Evolutionary conservation across 2,329 filamentous ascomycete genomes (phyloP).

Genomic region (Pseudocercospora pini-densiflorae): DNA sequence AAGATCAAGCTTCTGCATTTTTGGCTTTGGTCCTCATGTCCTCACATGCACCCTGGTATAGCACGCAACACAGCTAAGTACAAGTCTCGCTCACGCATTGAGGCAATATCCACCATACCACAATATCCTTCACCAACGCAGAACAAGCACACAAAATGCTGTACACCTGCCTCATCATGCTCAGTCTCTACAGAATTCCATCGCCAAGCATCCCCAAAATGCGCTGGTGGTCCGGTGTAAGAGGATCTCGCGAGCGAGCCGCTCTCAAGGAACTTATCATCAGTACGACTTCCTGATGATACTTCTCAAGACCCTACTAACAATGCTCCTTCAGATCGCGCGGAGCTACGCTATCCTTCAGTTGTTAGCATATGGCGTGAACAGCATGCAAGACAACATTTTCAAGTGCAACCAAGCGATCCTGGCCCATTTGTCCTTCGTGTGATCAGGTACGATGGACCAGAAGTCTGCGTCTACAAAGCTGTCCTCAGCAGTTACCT

Average conservation of each 20-base stretch:
- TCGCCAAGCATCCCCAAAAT: neutral
- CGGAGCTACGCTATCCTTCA: neutral
- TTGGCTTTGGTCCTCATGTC: too few relatives aligned
- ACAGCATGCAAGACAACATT: neutral
- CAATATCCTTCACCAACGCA: too few relatives aligned
- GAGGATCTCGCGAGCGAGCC: neutral
- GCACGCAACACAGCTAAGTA: too few relatives aligned
- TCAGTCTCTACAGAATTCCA: neutral
- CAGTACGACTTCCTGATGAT: neutral
- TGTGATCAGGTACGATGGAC: neutral
- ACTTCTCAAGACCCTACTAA: neutral
- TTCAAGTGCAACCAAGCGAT: neutral
- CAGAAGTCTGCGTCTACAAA: neutral
- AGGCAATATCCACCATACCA: too few relatives aligned
- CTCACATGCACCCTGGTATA: too few relatives aligned
- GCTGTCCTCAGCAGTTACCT: neutral
- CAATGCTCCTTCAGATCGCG: neutral
- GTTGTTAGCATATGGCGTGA: neutral
- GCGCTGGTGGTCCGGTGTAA: neutral
- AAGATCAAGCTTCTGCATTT: too few relatives aligned
- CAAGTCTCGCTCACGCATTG: too few relatives aligned
- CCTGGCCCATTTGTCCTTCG: neutral
- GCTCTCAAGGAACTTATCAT: neutral
- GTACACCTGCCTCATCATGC: too few relatives aligned
- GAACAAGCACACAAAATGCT: too few relatives aligned